Evolutionary conservation across 2,329 filamentous ascomycete genomes (phyloP).

Genomic region (Ascosphaera aggregata): DNA sequence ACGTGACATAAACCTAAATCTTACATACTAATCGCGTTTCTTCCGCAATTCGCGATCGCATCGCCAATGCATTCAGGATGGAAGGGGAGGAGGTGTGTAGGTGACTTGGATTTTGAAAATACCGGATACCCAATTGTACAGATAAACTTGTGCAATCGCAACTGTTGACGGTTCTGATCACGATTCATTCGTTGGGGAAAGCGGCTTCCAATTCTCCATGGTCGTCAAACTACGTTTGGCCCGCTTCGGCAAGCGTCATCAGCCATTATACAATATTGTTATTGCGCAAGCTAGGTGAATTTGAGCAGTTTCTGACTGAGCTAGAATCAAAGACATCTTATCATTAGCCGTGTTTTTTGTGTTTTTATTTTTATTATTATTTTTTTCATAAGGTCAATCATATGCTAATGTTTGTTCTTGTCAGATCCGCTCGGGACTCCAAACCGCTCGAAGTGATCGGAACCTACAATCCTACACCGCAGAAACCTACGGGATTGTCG

Average conservation of each 20-base stretch:
- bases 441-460: conserved; percentile 83
- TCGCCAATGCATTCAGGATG: no score
- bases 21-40: no score
- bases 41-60: no score
- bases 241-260: conserved; percentile 70
- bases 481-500: conserved; percentile 24
- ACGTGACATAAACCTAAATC: no score
- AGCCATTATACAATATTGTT: conserved; percentile 95
- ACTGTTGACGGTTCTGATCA: no score
- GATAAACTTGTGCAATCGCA: no score
- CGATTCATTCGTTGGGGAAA: no score
- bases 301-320: background rate
- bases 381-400: no score
- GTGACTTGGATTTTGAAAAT: no score
- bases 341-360: background rate
- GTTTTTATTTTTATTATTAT: background rate
- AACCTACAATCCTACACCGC: conserved; percentile 36
- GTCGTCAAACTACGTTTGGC: conserved; percentile 84
- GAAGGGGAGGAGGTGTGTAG: no score
- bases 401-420: no score
- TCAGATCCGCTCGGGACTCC: conserved; percentile 65
- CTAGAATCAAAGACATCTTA: no score
- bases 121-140: background rate
- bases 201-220: conserved; percentile 35
- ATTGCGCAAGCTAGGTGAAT: conserved; percentile 71